phyloP scores from a whole-genome alignment of 108 stramenopile species.

The Aurantiochytrium sp. region DNA sequence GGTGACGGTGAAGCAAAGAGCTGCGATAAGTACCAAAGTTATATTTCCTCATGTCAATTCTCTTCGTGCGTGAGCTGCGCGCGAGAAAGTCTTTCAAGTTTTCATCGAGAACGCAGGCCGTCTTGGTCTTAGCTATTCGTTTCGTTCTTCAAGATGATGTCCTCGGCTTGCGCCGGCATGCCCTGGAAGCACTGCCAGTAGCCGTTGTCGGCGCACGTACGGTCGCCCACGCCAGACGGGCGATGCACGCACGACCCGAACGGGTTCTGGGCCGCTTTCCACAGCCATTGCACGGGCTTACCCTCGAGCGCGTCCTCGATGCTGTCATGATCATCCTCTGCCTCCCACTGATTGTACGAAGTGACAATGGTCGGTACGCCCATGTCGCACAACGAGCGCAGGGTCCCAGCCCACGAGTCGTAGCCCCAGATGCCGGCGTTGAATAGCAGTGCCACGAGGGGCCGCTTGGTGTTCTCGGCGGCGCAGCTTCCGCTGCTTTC shows the following conservation, averaged over 20 bases:
- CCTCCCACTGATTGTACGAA: slow-evolving; percentile 9
- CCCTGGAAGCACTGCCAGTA: background rate
- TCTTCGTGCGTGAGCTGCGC: too few species aligned
- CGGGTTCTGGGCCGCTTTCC: background rate
- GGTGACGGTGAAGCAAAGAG: too few species aligned
- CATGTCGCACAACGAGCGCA: background rate
- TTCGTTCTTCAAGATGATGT: background rate
- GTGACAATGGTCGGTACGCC: background rate
- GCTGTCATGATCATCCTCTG: background rate
- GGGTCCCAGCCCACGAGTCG: background rate
- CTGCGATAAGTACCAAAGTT: too few species aligned
- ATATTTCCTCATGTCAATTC: too few species aligned
- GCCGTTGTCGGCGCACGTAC: background rate
- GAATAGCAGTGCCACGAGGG: background rate
- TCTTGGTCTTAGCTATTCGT: too few species aligned
- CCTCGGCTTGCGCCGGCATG: background rate
- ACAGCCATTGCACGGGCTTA: background rate
- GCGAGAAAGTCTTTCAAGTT: too few species aligned
- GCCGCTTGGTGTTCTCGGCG: background rate
- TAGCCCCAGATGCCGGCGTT: slow-evolving; percentile 35
- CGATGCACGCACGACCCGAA: background rate
- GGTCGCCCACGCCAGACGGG: background rate
- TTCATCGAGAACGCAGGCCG: too few species aligned
- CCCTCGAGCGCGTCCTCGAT: background rate
- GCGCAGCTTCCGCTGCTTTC: background rate